Conservation (phyloP, 345 rosid genomes). For the Geranium brycei region DNA sequence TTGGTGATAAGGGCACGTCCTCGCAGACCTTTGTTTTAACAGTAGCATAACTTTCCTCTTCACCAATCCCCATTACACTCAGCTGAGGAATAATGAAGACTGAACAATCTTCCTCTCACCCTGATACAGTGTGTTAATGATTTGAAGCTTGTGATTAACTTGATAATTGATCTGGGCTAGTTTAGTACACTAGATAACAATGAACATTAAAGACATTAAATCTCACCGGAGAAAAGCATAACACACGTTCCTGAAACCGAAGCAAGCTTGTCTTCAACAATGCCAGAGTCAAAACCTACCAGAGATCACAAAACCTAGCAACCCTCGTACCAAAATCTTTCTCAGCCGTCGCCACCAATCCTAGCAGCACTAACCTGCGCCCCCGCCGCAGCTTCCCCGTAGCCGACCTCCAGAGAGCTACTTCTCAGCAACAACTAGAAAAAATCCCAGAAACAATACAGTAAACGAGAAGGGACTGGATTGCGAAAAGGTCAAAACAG, state of each 20-base stretch:
- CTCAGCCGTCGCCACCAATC: background rate
- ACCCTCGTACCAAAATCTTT: background rate
- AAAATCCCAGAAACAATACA: background rate
- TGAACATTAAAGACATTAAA: no score
- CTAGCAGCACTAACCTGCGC: background rate
- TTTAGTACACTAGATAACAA: background rate
- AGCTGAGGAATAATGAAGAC: constrained; percentile 5
- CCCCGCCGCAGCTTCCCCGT: background rate
- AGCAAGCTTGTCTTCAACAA: background rate
- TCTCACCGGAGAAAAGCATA: background rate
- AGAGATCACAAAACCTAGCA: background rate
- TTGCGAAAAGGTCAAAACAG: background rate
- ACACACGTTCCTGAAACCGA: background rate
- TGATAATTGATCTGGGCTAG: background rate
- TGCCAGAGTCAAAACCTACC: background rate
- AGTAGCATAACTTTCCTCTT: constrained; percentile 11
- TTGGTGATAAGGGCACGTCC: constrained; percentile 10
- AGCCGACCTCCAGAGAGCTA: background rate
- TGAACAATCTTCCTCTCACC: constrained; percentile 10
- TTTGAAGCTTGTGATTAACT: background rate
- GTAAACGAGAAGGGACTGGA: background rate
- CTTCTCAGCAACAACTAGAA: background rate
- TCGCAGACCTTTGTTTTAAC: constrained; percentile 7
- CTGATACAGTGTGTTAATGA: constrained; percentile 4
- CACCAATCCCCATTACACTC: constrained; percentile 6